Evolutionary conservation across 164 flowering plant genomes (phyloP), one percentile per base, ranked within the genome.

Genomic region (Liriodendron chinense): DNA sequence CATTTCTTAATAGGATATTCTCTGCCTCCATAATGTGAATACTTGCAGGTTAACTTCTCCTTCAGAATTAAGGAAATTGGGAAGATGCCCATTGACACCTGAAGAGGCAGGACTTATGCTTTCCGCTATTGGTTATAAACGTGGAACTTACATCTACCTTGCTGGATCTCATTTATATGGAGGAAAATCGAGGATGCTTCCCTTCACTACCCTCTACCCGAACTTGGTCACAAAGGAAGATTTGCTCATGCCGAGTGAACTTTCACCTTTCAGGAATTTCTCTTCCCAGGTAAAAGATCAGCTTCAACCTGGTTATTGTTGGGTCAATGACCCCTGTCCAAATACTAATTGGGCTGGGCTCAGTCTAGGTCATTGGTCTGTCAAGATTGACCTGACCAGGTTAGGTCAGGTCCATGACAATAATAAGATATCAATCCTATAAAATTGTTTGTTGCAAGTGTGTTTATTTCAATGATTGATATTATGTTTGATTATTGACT

Each of bases 61-160:
- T 69, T 74, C 47, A 61, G 87, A 91, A 64, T 71, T 89, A 72
- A 91, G 98, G 81, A 87, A 78, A 75, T 70, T 78, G 69, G 99
- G 99, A 20, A 91, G 80, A 82, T 96, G 99, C 77, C 99, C 98
- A 68, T 76, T 96, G 81, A 94, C 97, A 74, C 99, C 99, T 50
- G 99, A 96, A 86, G 99, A 96, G 83, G 97, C 98, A 2, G 98
- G 88, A 18, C 93, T 96, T 62, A 86, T 94, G 84, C 97, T 96
- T 21, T 86, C 94, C 43, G 94, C 87, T 50, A 87, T 96, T 75
- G 97, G 97, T 28, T 89, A 87, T 68, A 86, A 82, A 70, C 85
- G 82, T 49, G 83, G 81, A 62, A 91, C 93, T 13, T 89, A 88
- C 76, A 90, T 94, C 68, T 96, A 89, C 75, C 85, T 96, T 57